Conservation (phyloP, 225 moss, liverwort and hornwort genomes). For the Polytrichum formosum region DNA sequence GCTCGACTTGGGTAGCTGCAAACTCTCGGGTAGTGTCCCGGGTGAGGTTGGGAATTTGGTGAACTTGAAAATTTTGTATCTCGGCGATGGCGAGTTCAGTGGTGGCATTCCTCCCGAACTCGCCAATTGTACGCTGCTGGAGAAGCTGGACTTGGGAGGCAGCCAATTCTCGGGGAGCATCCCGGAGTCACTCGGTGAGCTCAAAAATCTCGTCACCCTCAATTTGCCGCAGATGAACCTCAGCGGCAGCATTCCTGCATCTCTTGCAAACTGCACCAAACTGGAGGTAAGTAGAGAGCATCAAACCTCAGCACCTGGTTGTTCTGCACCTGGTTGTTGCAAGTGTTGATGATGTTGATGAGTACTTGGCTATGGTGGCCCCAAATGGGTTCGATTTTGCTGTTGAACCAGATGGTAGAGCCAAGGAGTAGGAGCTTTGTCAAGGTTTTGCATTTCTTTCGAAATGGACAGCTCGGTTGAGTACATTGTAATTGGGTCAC, state of each 20-base stretch:
- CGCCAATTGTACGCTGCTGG: conserved; percentile 40
- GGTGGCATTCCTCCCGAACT: conserved; percentile 58
- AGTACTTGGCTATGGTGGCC: no score
- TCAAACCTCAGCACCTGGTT: no score
- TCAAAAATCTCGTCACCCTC: conserved; percentile 45
- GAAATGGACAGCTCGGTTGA: no score
- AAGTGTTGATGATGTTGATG: not conserved
- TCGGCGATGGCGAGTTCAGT: conserved; percentile 42
- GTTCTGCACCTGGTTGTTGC: no score
- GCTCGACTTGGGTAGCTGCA: conserved; percentile 57
- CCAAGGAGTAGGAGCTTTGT: no score
- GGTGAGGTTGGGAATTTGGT: conserved; percentile 60
- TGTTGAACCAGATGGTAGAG: no score
- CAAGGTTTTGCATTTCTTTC: no score
- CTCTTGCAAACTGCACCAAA: conserved; percentile 62
- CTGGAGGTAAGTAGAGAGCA: conserved; percentile 27
- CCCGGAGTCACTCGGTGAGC: conserved; percentile 67
- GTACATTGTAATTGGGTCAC: no score
- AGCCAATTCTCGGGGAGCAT: conserved; percentile 63
- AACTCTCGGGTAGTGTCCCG: conserved; percentile 47
- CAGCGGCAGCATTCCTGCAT: conserved; percentile 46
- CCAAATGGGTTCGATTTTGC: no score
- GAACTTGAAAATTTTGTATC: conserved; percentile 46
- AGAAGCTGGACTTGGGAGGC: conserved; percentile 64
- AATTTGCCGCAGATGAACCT: conserved; percentile 36